Conservation (phyloP, 2,329 filamentous ascomycete species). For the Aschersonia sp. region DNA sequence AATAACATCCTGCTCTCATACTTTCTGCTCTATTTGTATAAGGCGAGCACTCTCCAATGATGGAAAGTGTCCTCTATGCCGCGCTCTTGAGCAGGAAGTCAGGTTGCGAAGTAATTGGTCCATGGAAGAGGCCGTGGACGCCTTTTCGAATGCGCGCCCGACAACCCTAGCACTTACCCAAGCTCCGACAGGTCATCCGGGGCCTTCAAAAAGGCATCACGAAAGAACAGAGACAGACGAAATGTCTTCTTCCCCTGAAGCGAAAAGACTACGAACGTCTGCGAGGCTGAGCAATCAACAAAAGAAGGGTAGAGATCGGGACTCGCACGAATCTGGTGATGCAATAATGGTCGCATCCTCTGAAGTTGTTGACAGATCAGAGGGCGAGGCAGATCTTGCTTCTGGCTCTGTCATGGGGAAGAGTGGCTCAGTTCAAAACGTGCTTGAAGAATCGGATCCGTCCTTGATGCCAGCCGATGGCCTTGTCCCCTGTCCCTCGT, state of each 20-base stretch:
- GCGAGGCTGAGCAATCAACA: slow-evolving; percentile 30
- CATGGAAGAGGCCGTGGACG: slow-evolving; percentile 69
- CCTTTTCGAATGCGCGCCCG: slow-evolving; percentile 53
- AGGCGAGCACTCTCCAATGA: slow-evolving; percentile 70
- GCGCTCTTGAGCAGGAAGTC: slow-evolving; percentile 63
- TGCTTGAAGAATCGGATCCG: too few species aligned
- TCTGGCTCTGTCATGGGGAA: too few species aligned
- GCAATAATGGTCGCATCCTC: too few species aligned
- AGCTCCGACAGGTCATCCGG: slow-evolving; percentile 6
- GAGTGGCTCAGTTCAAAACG: too few species aligned
- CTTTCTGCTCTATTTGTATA: slow-evolving; percentile 94
- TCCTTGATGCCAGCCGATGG: slow-evolving; percentile 42
- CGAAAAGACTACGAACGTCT: slow-evolving; percentile 39
- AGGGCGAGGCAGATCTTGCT: too few species aligned
- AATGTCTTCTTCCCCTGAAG: slow-evolving; percentile 12
- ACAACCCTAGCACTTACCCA: slow-evolving; percentile 50
- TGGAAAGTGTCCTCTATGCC: slow-evolving; percentile 78
- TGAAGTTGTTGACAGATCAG: too few species aligned
- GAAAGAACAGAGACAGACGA: slow-evolving; percentile 16
- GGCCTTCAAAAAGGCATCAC: slow-evolving; percentile 38
- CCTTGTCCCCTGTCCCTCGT: slow-evolving; percentile 73
- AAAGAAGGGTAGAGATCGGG: slow-evolving; percentile 14
- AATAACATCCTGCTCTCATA: slow-evolving; percentile 88
- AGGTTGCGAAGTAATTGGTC: slow-evolving; percentile 76
- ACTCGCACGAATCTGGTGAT: too few species aligned